Evolutionary conservation across 2,329 filamentous ascomycete species (phyloP).

Genomic region (Alternaria sp.): DNA sequence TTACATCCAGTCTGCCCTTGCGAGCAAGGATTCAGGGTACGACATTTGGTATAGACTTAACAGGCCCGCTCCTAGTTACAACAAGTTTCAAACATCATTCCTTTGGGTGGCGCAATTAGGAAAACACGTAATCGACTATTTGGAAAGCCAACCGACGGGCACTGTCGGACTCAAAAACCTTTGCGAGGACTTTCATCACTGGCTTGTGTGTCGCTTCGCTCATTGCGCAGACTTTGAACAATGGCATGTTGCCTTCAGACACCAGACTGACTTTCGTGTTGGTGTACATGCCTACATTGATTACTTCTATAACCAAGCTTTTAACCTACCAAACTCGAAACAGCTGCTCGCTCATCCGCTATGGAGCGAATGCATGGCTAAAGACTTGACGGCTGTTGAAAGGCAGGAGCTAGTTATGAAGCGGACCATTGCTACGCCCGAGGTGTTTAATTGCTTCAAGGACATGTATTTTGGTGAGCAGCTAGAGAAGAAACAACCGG

Average conservation of each 20-base stretch:
- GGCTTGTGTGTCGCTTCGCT: slow-evolving; percentile 62
- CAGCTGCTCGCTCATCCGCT: slow-evolving; percentile 54
- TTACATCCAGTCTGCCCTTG: slow-evolving; percentile 68
- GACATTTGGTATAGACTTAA: slow-evolving; percentile 71
- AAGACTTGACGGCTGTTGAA: slow-evolving; percentile 16
- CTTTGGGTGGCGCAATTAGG: slow-evolving; percentile 74
- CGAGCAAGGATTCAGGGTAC: slow-evolving; percentile 28
- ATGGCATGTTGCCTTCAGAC: slow-evolving; percentile 63
- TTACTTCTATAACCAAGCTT: slow-evolving; percentile 72
- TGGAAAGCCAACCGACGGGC: slow-evolving; percentile 45
- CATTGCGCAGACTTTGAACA: slow-evolving; percentile 54
- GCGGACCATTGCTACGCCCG: slow-evolving; percentile 74
- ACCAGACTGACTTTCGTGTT: slow-evolving; percentile 67
- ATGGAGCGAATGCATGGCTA: slow-evolving; percentile 60
- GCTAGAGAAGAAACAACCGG: slow-evolving; percentile 52
- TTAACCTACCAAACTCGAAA: slow-evolving; percentile 56
- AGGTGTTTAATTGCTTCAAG: slow-evolving; percentile 70
- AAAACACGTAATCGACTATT: slow-evolving; percentile 76
- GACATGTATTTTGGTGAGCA: slow-evolving; percentile 67
- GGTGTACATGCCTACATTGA: slow-evolving; percentile 66
- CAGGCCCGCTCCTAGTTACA: slow-evolving; percentile 67
- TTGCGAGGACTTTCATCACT: slow-evolving; percentile 63
- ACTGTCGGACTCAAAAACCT: slow-evolving; percentile 65
- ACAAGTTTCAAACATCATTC: slow-evolving; percentile 68
- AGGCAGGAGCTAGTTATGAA: slow-evolving; percentile 29